These are phyloP conservation scores for Trichoderma guizhouense DNA, from an alignment of 2,329 filamentous ascomycete species.

Conservation along the genomic window DNA sequence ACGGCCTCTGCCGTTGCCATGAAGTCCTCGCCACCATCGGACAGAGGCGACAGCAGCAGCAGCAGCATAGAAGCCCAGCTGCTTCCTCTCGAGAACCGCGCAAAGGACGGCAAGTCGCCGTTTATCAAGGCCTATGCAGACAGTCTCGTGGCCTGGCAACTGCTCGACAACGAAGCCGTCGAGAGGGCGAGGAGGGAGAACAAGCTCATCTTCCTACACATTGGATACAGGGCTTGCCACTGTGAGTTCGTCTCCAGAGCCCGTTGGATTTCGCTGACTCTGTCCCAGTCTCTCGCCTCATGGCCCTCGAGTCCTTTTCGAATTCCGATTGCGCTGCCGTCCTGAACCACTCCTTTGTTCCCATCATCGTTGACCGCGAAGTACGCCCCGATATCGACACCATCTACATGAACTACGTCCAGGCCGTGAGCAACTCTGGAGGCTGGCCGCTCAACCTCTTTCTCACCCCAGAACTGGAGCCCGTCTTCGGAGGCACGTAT, in stretches of 20 bases:
- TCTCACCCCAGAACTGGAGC: conserved; percentile 85
- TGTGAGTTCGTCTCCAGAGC: conserved; percentile 55
- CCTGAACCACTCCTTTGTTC: conserved; percentile 84
- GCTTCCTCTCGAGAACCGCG: conserved; percentile 35
- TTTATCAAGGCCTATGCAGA: conserved; percentile 69
- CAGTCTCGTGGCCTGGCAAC: conserved; percentile 89
- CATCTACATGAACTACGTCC: conserved; percentile 98
- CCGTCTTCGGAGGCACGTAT: conserved; percentile 94
- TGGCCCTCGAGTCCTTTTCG: conserved; percentile 88
- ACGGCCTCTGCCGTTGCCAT: conserved; percentile 35
- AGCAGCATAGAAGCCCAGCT: conserved; percentile 15
- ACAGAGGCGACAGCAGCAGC: conserved; percentile 21
- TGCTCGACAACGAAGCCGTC: conserved; percentile 75
- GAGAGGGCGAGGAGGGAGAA: conserved; percentile 76
- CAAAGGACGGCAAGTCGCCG: conserved; percentile 43
- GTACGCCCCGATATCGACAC: conserved; percentile 90
- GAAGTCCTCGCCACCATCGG: conserved; percentile 28
- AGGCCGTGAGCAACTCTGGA: conserved; percentile 83
- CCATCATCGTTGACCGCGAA: conserved; percentile 89
- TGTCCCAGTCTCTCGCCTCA: conserved; percentile 73
- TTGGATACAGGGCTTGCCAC: conserved; percentile 93
- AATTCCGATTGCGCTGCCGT: conserved; percentile 75
- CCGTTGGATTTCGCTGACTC: conserved; percentile 21
- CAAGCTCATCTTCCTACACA: conserved; percentile 86
- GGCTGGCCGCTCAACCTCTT: conserved; percentile 98